Base-by-base conservation (phyloP, 1,284 basidiomycete species). In the Heterobasidion annosum region DNA sequence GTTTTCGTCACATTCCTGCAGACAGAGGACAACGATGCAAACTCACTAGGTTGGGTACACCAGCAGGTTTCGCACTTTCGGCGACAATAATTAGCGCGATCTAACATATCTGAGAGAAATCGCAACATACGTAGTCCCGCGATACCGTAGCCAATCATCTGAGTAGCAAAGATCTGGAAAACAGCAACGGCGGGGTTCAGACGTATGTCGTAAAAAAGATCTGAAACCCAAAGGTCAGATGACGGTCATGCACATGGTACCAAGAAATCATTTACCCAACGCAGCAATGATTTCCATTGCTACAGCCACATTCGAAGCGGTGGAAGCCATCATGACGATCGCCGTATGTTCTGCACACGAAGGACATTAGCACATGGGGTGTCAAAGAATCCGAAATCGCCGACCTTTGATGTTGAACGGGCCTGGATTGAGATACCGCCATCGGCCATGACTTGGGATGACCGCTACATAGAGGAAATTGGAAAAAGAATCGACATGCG, bases 251-350 rank as follows among this genome's bases (percentile, higher is more conserved):
- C 37, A 10, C 33, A 37, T 50, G 33, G 16, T 18, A 44, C n/a
- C 10, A 47, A 48, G 40, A 16, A 55, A 45, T 48, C 67, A 76
- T 32, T 73, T 59, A 47, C 79, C 74, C 48, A 88, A 75, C 0
- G 83, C 83, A 0, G 84, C 82, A 48, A 87, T 75, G 42, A 89
- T 73, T 55, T 83, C 79, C 49, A 84, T 84, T 1, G 77, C 85
- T 45, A 84, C 73, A 0, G 85, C 84, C 0, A 81, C 79, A 5
- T 76, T 76, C 1, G 81, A 76, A 0, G 84, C 82, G 4, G 85
- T 82, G 40, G 80, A 81, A 1, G 83, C 66, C 81, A 87, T 84
- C 60, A 87, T 84, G 18, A 83, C 75, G 42, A 86, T 79, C 33
- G 79, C 78, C 0, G 79, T 79, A 64, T 84, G 80, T 61, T 86